phyloP scores from a whole-genome alignment of 2,329 filamentous ascomycete genomes.

The Zymoseptoria brevis region DNA sequence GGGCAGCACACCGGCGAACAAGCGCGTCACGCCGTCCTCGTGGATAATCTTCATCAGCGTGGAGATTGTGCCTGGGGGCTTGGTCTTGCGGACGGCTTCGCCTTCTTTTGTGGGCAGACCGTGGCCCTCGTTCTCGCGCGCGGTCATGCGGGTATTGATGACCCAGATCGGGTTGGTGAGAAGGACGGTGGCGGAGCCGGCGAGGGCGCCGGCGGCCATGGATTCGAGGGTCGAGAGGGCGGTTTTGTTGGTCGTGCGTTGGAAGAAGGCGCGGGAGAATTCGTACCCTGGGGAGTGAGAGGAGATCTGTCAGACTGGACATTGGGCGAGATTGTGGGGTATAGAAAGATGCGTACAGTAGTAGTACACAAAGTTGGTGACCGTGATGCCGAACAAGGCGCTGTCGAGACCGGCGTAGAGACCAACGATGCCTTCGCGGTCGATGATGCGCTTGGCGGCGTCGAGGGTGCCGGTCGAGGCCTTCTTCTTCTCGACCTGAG shows the following conservation, averaged over 20 bases:
- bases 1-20: constrained; percentile 88
- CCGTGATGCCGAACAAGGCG: constrained; percentile 91
- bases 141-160: constrained; percentile 96
- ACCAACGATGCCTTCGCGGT: constrained; percentile 80
- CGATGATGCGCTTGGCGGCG: constrained; percentile 77
- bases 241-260: constrained; percentile 62
- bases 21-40: constrained; percentile 73
- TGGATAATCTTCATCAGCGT: constrained; percentile 73
- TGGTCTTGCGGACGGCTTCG: constrained; percentile 39
- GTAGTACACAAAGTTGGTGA: constrained; percentile 99
- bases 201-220: constrained; percentile 91
- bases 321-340: not conserved
- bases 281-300: constrained; percentile 62
- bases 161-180: constrained; percentile 99
- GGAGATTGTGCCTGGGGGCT: constrained; percentile 64
- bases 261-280: constrained; percentile 85
- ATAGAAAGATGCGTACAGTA: constrained; percentile 54
- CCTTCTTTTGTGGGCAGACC: constrained; percentile 29
- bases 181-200: constrained; percentile 87
- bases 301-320: not conserved
- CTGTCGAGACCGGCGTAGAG: constrained; percentile 91
- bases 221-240: constrained; percentile 86
- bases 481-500: constrained; percentile 94
- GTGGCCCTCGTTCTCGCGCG: constrained; percentile 57
- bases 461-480: constrained; percentile 77